Conservation (phyloP, 495 filamentous ascomycete genomes). For the Penicillium malachiteum region DNA sequence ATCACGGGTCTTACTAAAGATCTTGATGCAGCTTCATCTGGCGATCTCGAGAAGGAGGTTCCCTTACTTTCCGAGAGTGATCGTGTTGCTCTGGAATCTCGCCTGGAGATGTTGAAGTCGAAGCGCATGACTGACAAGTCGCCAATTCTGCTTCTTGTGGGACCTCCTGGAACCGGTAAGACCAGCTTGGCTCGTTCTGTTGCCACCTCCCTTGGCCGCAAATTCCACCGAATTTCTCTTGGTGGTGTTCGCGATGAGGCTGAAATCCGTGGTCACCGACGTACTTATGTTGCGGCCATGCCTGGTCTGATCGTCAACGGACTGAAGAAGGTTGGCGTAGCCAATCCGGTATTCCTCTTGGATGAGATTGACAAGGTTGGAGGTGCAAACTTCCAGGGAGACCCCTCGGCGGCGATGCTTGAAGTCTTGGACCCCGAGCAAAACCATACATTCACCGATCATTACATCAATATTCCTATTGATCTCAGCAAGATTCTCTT, state of each 20-base stretch:
- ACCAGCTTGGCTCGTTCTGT: constrained; percentile 94
- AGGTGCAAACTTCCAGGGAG: constrained; percentile 87
- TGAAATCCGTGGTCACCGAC: constrained; percentile 91
- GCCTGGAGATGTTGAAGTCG: constrained; percentile 66
- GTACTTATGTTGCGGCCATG: constrained; percentile 99
- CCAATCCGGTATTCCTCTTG: constrained; percentile 93
- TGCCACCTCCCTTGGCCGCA: constrained; percentile 84
- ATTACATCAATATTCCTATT: constrained; percentile 95
- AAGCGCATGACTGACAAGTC: constrained; percentile 89
- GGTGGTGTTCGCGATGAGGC: constrained; percentile 96
- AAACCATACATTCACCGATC: constrained; percentile 91
- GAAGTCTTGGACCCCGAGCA: constrained; percentile 98
- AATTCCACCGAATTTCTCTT: constrained; percentile 96
- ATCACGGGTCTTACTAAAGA: constrained; percentile 67
- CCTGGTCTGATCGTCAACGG: constrained; percentile 93
- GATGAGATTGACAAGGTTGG: constrained; percentile 99
- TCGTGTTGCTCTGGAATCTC: constrained; percentile 50
- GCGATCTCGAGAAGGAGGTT: constrained; percentile 40
- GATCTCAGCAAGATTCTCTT: constrained; percentile 96
- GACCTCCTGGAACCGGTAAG: constrained; percentile 95
- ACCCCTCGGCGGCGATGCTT: constrained; percentile 97
- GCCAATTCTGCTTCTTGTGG: constrained; percentile 90
- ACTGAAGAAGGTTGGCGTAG: constrained; percentile 91
- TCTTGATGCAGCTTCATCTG: constrained; percentile 43
- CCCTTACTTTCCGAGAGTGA: constrained; percentile 40